phyloP scores from a whole-genome alignment of 1,284 basidiomycete genomes.

The Blastosporella zonata region DNA sequence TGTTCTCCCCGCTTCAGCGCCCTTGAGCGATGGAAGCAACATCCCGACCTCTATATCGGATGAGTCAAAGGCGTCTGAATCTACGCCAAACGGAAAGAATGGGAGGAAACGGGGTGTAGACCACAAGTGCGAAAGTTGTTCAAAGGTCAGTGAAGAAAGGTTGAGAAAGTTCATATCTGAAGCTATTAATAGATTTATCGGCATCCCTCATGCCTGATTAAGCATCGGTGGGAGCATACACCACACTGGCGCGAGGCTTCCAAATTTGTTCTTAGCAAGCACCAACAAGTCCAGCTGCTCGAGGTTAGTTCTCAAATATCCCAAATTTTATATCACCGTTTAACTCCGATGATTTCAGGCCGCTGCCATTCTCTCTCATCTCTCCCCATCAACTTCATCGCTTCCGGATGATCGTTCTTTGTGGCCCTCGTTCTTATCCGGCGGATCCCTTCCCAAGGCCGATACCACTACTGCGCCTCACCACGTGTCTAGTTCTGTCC shows the following conservation, averaged over 20 bases:
- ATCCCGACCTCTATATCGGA: conserved; percentile 14
- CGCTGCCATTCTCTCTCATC: conserved; percentile 89
- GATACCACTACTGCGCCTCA: conserved; percentile 23
- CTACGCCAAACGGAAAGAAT: conserved; percentile 39
- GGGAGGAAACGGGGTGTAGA: conserved; percentile 78
- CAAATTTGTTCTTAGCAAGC: conserved; percentile 92
- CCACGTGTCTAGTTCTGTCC: conserved; percentile 38
- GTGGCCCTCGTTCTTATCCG: conserved; percentile 78
- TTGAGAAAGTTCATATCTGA: not conserved
- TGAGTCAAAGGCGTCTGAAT: conserved; percentile 20
- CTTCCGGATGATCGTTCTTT: conserved; percentile 90
- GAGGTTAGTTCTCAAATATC: conserved; percentile 53
- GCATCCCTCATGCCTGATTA: conserved; percentile 92
- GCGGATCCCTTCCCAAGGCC: conserved; percentile 63
- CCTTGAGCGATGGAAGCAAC: conserved; percentile 24
- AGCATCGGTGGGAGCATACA: conserved; percentile 97
- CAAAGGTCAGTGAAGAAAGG: conserved; percentile 56
- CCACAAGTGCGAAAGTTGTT: conserved; percentile 91
- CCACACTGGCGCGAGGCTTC: conserved; percentile 97
- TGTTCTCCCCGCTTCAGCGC: conserved; percentile 16
- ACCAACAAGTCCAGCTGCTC: conserved; percentile 96
- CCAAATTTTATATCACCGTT: not conserved
- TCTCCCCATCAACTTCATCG: conserved; percentile 68
- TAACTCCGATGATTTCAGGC: conserved; percentile 48
- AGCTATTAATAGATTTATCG: conserved; percentile 70